Evolutionary conservation across 495 filamentous ascomycete genomes (phyloP).

Genomic region (Physcia stellaris): DNA sequence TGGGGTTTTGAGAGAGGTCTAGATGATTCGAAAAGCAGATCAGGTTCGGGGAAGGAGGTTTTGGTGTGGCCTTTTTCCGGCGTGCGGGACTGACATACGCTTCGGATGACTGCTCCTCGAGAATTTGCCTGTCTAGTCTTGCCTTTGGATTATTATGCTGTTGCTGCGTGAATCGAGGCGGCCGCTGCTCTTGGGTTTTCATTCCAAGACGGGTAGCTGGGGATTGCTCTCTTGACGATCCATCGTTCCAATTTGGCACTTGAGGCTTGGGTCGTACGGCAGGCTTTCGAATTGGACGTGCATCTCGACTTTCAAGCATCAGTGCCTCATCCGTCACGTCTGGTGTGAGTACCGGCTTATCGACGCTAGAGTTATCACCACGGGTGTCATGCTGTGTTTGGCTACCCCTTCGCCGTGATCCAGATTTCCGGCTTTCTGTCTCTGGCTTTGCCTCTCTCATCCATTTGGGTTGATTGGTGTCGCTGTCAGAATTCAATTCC

Average conservation of each 20-base stretch:
- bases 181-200: constrained; percentile 31
- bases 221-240: constrained; percentile 29
- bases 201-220: constrained; percentile 30
- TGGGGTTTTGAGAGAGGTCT: constrained; percentile 20
- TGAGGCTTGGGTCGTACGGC: constrained; percentile 20
- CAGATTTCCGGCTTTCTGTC: constrained; percentile 9
- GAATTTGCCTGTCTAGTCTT: constrained; percentile 51
- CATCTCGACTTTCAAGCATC: constrained; percentile 60
- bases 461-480: constrained; percentile 84
- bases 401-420: constrained; percentile 6
- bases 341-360: background rate
- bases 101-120: constrained; percentile 70
- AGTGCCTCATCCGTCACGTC: constrained; percentile 76
- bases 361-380: background rate
- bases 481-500: constrained; percentile 72
- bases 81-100: constrained; percentile 86
- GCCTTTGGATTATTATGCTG: constrained; percentile 35
- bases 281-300: constrained; percentile 32
- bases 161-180: constrained; percentile 29
- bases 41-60: constrained; percentile 31
- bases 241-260: constrained; percentile 14
- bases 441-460: constrained; percentile 56
- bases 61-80: constrained; percentile 49
- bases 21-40: constrained; percentile 41
- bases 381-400: background rate